Base-by-base conservation (phyloP, 2,329 filamentous ascomycete genomes). In the Waltergamsia citrina region DNA sequence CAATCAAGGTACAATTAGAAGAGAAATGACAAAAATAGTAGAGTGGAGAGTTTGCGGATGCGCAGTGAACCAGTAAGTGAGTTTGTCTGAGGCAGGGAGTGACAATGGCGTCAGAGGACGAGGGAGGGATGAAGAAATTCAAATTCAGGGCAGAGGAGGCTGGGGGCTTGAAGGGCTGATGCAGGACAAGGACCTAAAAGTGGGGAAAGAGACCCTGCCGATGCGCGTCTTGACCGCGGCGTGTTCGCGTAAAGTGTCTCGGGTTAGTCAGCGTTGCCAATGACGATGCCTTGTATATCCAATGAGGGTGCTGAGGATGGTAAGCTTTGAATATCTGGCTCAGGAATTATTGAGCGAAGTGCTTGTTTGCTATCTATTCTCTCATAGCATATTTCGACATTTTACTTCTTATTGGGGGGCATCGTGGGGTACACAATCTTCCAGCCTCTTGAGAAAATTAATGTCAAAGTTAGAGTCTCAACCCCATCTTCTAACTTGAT, bases 201-300 rank as follows among this genome's bases (percentile, higher is more conserved):
- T 24, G 35, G 22, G 28, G 24, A 18, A 14, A 5, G 4, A 16
- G 27, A 32, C 30, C 34, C 40, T 31, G 26, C 10, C 18, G n/a
- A 20, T 7, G n/a, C 31, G 31, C 21, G 31, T 33, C 18, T 30
- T 34, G 32, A 16, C 41, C 49, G 52, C 43, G 48, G 39, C 36
- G 29, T 23, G 41, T 49, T 54, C 52, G 52, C 45, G 52, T 52
- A 45, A 50, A 55, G 45, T 49, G 38, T 19, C 17, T 14, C 18
- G 21, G 20, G 21, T 27, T 20, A 32, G 29, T 33, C 35, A 37
- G 29, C 31, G 5, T 22, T 38, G 21, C 19, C 19, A 22, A 27
- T 21, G 16, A 12, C 16, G 6, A 6, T 15, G n/a, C 25, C 25
- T 6, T n/a, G 6, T n/a, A n/a, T n/a, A n/a, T n/a, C 26, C n/a